Evolutionary conservation across 192 early-diverging fungal genomes (phyloP), one percentile per base, ranked within the genome.

Genomic region (Umbelopsis sp.): DNA sequence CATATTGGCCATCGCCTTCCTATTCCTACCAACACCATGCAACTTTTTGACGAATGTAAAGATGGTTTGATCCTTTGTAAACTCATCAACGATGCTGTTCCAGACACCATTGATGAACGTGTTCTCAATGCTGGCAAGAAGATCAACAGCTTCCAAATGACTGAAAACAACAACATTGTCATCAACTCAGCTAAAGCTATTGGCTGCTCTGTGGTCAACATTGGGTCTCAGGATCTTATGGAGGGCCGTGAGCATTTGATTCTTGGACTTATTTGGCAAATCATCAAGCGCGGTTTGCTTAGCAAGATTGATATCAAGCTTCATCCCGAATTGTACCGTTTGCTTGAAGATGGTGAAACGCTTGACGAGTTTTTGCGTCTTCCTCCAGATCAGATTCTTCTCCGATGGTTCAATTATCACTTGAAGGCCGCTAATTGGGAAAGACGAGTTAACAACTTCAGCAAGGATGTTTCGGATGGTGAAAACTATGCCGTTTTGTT

Each of bases 361-460:
- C 85, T 99, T 21, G 97, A 98, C 72, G 91, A 97, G 66, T 95
- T 98, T 77, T 80, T 97, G 37, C 91, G 93, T 73, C 86, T 99
- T 49, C 96, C 97, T 30, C 91, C 94, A 33, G 97, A 99, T 74
- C 94, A 95, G 69, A 98, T 99, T 75, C 85, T 99, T 73, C 84
- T 99, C 78, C 84, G 98, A 69, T 99, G 98, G 98, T 96, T 98
- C 87, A 99, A 99, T 84, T 99, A 96, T 85, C 98, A 99, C 75
- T 78, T 99, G 72, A 96, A 95, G 68, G 93, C 93, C 65, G 95
- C 95, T 46, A 91, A 91, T 35, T 97, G 94, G 91, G 72, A 85
- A 48, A 84, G 93, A 33, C 83, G 83, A 49, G 95, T 99, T 30
- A 84, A 84, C 21, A 99, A 99, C 86, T 97, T 99, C 79, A 89